phyloP scores from a whole-genome alignment of 768 basidiomycete genomes.

The Solioccasus polychromus region DNA sequence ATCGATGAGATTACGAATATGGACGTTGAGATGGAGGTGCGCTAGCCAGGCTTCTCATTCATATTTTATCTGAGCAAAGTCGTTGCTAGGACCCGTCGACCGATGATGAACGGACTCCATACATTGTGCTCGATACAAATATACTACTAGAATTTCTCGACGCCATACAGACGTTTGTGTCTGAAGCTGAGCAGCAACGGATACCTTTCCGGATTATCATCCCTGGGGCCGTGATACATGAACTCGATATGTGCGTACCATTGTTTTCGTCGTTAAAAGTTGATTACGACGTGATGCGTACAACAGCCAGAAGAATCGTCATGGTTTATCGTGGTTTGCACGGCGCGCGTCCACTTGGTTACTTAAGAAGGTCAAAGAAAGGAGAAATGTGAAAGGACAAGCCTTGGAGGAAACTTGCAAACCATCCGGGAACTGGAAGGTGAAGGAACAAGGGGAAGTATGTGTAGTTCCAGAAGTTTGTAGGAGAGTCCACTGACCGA shows the following conservation, averaged over 20 bases:
- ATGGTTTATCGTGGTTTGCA: constrained; percentile 56
- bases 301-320: constrained; percentile 40
- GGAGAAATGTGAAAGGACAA: constrained; percentile 56
- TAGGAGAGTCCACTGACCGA: neutral
- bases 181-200: constrained; percentile 49
- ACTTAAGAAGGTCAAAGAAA: constrained; percentile 56
- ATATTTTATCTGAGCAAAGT: constrained; percentile 28
- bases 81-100: no score
- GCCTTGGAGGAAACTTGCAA: constrained; percentile 63
- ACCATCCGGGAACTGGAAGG: constrained; percentile 59
- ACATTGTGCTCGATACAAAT: constrained; percentile 77
- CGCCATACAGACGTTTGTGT: constrained; percentile 60
- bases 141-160: constrained; percentile 68
- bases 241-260: constrained; percentile 64
- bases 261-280: neutral
- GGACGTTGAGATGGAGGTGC: constrained; percentile 75
- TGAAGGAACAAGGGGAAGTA: constrained; percentile 44
- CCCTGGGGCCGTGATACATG: constrained; percentile 72
- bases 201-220: constrained; percentile 63
- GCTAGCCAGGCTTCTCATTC: constrained; percentile 10
- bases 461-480: neutral
- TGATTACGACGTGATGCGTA: neutral
- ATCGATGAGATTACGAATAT: constrained; percentile 57
- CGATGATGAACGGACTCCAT: constrained; percentile 40
- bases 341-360: constrained; percentile 71